Evolutionary conservation across 1,284 basidiomycete species (phyloP), one percentile per base, ranked within the genome.

Genomic region (Microbotryum saponariae): DNA sequence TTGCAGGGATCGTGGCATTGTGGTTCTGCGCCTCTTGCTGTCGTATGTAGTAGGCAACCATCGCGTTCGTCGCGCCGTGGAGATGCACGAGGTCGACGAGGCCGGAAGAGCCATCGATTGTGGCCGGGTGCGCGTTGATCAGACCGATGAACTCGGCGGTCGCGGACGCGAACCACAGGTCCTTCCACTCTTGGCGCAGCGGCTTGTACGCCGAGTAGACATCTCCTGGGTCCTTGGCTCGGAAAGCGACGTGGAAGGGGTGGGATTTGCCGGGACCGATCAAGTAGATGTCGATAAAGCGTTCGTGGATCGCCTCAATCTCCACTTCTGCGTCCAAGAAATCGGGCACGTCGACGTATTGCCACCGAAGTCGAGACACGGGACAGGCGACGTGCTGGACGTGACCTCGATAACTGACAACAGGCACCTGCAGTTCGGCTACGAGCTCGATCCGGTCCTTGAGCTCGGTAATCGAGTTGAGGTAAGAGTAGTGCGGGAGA

Each of bases 61-160:
- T 59, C 44, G 64, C 64, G 54, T 66, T 66, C 25, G 64, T 66
- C 54, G 64, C 64, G 8, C 64, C 64, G 49, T 66, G 64, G 33
- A 66, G 54, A 20, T 66, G 64, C 4, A 64, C 61, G 14, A 66
- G 59, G 33, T 66, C 62, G 50, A 66, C 47, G 1, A 33, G n/a
- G 20, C 10, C 21, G 4, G 29, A 20, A 37, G 48, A 20, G 20
- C 12, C 56, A 48, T 27, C 53, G 18, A 50, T 51, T 4, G 47
- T 37, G 18, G 51, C n/a, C 42, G 37, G 20, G 29, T 53, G 46
- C 21, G 23, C 20, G 7, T 50, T n/a, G 50, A 25, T 33, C 29
- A 63, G 56, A 29, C 25, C 25, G 10, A 66, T 56, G 21, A 66
- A 51, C 42, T 61, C 59, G 5, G 62, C 53, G 4, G 51, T 52